Base-by-base conservation (phyloP, 1,284 basidiomycete genomes). In the Rhodotorula glutinis region DNA sequence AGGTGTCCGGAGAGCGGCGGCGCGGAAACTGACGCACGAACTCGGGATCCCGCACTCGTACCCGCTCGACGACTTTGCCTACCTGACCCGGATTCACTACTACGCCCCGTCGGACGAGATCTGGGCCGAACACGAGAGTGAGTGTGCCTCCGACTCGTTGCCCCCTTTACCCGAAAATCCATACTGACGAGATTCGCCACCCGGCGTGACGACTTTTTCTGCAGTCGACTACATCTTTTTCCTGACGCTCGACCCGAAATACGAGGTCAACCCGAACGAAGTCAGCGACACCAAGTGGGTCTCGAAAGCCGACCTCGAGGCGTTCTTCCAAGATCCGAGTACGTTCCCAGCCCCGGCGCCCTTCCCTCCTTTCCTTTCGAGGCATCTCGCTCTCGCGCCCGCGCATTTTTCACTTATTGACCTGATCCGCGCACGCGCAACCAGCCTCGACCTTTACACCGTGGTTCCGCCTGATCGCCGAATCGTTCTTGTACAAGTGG, bases 101-200 rank as follows among this genome's bases (percentile, higher is more conserved):
- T 85, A 98, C 56, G 96, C 96, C 0, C 93, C 96, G 3, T 92
- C 90, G 29, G 81, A 90, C 79, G 94, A 91, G 10, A 81, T 89
- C 73, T 98, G 96, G 96, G 96, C 96, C 62, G 96, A 99, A 80
- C 96, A 99, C 77, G 96, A 99, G 87, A 88, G 95, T 93, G 76
- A 73, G 85, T 81, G 9, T 5, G 17, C 16, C n/a, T 43, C 1
- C n/a, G 19, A 30, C n/a, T 25, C 27, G 13, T 9, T 11, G 52
- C 58, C 49, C 13, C 21, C 17, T 52, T 17, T 47, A 51, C 53
- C 60, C 38, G 23, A 27, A 29, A 55, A 49, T 53, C 46, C 30
- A 23, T 62, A 33, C 59, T 71, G 57, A 71, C 57, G 60, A 71
- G 53, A 56, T 65, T 57, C 23, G 56, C 56, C n/a, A 33, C 13